Evolutionary conservation across 2,329 filamentous ascomycete species (phyloP).

Genomic region (Talaromyces verruculosus): DNA sequence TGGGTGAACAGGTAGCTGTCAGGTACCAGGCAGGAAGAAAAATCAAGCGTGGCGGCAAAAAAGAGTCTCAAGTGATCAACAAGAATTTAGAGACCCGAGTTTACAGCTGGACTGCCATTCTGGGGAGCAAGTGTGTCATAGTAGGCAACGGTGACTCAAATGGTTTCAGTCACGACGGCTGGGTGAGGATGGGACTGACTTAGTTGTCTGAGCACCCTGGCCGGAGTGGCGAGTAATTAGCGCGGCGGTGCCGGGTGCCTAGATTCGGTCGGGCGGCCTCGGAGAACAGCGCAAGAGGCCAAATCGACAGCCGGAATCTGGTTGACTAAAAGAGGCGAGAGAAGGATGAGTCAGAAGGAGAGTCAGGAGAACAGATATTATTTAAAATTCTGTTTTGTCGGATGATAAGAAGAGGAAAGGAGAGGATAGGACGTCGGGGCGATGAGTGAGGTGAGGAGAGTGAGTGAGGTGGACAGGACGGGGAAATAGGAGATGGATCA

Average conservation of each 20-base stretch:
- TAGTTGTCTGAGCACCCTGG: conserved; percentile 5
- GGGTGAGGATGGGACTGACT: conserved; percentile 5
- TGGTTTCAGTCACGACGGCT: conserved; percentile 1
- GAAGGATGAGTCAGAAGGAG: conserved; percentile 21
- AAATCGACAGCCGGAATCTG: conserved; percentile 24
- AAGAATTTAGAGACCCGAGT: background rate
- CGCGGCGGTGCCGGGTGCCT: conserved; percentile 21
- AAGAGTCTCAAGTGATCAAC: conserved; percentile 16
- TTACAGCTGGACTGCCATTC: conserved; percentile 3
- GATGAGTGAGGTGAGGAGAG: background rate
- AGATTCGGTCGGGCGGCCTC: conserved; percentile 13
- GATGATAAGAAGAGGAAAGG: conserved; percentile 12
- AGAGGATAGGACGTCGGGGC: background rate
- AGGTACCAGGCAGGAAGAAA: conserved; percentile 16
- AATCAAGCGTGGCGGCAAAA: conserved; percentile 7
- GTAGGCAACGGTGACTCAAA: conserved; percentile 18
- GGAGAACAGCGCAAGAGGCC: conserved; percentile 16
- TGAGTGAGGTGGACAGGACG: conserved; percentile 5
- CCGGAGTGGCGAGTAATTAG: conserved; percentile 20
- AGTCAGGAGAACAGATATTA: conserved; percentile 7
- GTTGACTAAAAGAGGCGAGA: conserved; percentile 25
- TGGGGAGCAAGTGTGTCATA: conserved; percentile 16
- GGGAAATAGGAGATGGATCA: conserved; percentile 8
- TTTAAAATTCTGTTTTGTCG: background rate
- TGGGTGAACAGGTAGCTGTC: conserved; percentile 8